phyloP scores from a whole-genome alignment of 345 rosid species.

The Eucalyptus lansdowneana region DNA sequence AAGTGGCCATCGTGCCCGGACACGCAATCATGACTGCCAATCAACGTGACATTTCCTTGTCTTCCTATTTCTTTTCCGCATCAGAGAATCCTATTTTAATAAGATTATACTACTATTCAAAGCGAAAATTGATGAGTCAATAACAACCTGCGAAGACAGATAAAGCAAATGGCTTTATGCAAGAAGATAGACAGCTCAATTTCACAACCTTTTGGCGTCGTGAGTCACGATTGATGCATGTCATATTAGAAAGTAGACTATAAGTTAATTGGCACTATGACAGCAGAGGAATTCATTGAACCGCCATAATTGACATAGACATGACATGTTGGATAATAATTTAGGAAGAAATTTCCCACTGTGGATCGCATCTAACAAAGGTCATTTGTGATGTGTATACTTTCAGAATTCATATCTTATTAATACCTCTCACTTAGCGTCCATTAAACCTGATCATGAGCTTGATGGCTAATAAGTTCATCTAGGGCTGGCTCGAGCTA shows the following conservation, averaged over 20 bases:
- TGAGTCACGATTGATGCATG: not conserved
- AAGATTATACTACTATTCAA: not conserved
- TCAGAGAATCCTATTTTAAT: not conserved
- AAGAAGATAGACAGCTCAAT: not conserved
- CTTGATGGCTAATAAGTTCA: not conserved
- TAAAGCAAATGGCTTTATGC: not conserved
- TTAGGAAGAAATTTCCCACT: not conserved
- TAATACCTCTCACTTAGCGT: not conserved
- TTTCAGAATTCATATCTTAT: not conserved
- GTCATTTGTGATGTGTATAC: not conserved
- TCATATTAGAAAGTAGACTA: not conserved
- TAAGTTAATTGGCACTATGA: not conserved
- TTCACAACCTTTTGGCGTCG: not conserved
- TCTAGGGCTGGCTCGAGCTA: not conserved
- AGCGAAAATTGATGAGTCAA: not conserved
- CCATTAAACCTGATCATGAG: not conserved
- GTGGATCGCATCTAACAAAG: not conserved
- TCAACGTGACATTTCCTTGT: not conserved
- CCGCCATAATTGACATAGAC: not conserved
- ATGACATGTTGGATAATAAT: not conserved
- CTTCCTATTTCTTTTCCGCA: not conserved
- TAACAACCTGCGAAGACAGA: not conserved
- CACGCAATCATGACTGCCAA: not conserved
- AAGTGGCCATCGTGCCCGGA: not conserved
- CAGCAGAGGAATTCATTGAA: not conserved